Evolutionary conservation across 208 protist species (phyloP).

Genomic region (Strigomonas culicis): DNA sequence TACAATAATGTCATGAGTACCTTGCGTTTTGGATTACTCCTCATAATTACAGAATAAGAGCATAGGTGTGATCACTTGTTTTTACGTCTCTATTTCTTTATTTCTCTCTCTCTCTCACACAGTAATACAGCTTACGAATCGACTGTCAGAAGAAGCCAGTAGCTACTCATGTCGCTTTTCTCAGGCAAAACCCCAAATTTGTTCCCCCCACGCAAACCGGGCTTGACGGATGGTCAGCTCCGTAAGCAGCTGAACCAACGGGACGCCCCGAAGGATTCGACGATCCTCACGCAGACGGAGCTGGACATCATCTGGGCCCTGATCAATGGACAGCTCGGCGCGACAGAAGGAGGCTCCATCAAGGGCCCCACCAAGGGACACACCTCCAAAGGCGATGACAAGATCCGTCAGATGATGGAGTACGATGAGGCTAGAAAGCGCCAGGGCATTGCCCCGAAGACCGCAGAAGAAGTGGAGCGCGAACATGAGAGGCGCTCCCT

Average conservation of each 20-base stretch:
- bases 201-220: slow-evolving; percentile 67
- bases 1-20: no score
- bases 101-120: slow-evolving; percentile 4
- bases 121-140: background rate
- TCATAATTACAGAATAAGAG: slow-evolving; percentile 11
- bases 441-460: slow-evolving; percentile 38
- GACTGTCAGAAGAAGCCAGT: background rate
- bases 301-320: slow-evolving; percentile 74
- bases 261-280: slow-evolving; percentile 62
- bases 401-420: slow-evolving; percentile 52
- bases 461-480: slow-evolving; percentile 77
- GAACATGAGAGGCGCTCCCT: slow-evolving; percentile 65
- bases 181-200: slow-evolving; percentile 31
- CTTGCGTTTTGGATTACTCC: background rate
- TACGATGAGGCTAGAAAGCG: slow-evolving; percentile 66
- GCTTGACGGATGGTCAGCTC: slow-evolving; percentile 70
- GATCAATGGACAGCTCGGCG: slow-evolving; percentile 43
- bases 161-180: slow-evolving; percentile 9
- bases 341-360: slow-evolving; percentile 1
- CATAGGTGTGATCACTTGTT: background rate
- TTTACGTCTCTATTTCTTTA: background rate
- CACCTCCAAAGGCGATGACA: slow-evolving; percentile 2
- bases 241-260: slow-evolving; percentile 74
- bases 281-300: slow-evolving; percentile 81
- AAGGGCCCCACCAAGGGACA: slow-evolving; percentile 10